Conservation (phyloP, 1,284 basidiomycete species). For the Pholiota adiposa region DNA sequence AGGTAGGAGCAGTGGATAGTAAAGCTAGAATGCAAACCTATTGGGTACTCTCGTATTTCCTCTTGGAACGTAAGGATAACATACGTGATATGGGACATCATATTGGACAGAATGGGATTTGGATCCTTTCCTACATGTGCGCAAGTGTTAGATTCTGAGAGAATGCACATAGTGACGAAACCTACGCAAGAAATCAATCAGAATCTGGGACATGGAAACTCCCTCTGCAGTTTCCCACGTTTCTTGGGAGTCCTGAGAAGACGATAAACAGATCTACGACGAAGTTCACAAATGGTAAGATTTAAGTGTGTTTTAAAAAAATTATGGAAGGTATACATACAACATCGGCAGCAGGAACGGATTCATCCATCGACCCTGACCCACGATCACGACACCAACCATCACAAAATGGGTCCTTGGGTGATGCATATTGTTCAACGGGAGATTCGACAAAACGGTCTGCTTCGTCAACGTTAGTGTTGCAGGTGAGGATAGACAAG, state of each 20-base stretch:
- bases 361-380: neutral
- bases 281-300: neutral
- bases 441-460: neutral
- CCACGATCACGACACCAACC: neutral
- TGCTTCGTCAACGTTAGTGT: neutral
- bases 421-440: neutral
- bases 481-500: neutral
- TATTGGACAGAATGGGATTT: conserved; percentile 23
- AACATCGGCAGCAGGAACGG: neutral
- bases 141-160: neutral
- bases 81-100: conserved; percentile 27
- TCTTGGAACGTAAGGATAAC: neutral
- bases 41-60: neutral
- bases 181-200: conserved; percentile 1
- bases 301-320: neutral
- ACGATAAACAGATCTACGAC: conserved; percentile 2
- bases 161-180: neutral
- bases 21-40: conserved; percentile 18
- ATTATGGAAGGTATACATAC: neutral
- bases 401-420: neutral
- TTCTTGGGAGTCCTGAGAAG: neutral
- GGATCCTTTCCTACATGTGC: conserved; percentile 23
- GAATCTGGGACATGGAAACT: conserved; percentile 7
- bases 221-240: neutral
- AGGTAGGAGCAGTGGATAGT: conserved; percentile 21